Conservation (phyloP, 257 asterid genomes). For the Knoxia roxburghii region DNA sequence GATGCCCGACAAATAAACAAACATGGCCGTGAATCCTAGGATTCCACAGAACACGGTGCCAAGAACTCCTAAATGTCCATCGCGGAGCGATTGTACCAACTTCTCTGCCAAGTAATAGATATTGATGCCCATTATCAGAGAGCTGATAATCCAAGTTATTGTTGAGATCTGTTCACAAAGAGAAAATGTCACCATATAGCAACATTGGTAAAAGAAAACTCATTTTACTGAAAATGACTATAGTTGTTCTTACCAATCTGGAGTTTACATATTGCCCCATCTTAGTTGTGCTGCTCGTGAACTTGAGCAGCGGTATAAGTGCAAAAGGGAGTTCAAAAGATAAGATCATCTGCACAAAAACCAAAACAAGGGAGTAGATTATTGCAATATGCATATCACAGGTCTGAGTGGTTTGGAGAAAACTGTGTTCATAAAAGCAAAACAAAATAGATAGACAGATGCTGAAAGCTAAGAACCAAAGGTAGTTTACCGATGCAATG, state of each 20-base stretch:
- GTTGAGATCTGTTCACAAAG: slow-evolving; percentile 51
- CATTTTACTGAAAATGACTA: neutral
- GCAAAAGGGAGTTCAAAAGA: slow-evolving; percentile 97
- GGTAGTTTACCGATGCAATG: slow-evolving; percentile 43
- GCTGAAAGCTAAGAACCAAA: neutral
- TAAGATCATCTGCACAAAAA: slow-evolving; percentile 66
- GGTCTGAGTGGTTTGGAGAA: neutral
- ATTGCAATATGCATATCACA: neutral
- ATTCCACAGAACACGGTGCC: slow-evolving; percentile 56
- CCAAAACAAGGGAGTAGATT: neutral
- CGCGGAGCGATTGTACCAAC: slow-evolving; percentile 49
- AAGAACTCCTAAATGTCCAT: slow-evolving; percentile 35
- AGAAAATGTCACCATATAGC: neutral
- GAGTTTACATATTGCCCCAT: slow-evolving; percentile 84
- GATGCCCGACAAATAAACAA: slow-evolving; percentile 60
- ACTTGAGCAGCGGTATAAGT: slow-evolving; percentile 87
- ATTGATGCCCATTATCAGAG: slow-evolving; percentile 79
- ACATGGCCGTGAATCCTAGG: slow-evolving; percentile 57
- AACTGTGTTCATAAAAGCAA: too few species aligned
- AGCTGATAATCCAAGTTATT: slow-evolving; percentile 73
- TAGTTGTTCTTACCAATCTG: slow-evolving; percentile 34
- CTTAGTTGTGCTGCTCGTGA: slow-evolving; percentile 90
- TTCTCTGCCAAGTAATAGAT: slow-evolving; percentile 64
- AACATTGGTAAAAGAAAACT: neutral
- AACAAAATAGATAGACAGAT: neutral